Conservation (phyloP, 208 protist species). For the Endotrypanum monterogeii region DNA sequence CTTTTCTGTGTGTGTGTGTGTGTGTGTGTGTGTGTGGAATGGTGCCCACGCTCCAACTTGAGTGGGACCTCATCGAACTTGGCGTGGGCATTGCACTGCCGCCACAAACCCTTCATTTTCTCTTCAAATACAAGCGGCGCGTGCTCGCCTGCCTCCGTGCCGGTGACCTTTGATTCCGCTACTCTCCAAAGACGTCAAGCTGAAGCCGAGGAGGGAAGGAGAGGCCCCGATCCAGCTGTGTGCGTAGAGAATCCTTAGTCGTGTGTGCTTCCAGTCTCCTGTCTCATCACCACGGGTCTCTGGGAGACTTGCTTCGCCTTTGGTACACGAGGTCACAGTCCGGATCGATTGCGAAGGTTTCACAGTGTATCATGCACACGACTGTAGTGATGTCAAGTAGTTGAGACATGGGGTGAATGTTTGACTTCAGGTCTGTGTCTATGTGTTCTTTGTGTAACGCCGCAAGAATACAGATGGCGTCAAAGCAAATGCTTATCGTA, state of each 20-base stretch:
- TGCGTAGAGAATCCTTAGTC: not conserved
- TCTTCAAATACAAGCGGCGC: conserved; percentile 47
- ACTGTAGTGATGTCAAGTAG: too few species aligned
- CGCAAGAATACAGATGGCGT: too few species aligned
- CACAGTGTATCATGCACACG: too few species aligned
- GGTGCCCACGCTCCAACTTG: conserved; percentile 44
- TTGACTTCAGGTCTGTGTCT: too few species aligned
- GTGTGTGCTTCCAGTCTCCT: not conserved
- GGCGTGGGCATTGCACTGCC: conserved; percentile 41
- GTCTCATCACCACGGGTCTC: not conserved
- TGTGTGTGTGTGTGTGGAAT: too few species aligned
- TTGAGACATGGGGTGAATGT: too few species aligned
- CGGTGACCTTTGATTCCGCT: conserved; percentile 33
- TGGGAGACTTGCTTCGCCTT: too few species aligned
- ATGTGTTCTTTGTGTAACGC: too few species aligned
- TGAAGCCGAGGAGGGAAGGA: conserved; percentile 38
- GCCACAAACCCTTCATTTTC: conserved; percentile 42
- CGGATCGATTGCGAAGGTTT: too few species aligned
- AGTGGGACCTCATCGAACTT: conserved; percentile 56
- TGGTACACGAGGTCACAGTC: too few species aligned
- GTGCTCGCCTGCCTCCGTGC: conserved; percentile 49
- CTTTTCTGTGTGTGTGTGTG: too few species aligned
- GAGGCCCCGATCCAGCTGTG: conserved; percentile 35
- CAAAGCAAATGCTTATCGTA: too few species aligned
- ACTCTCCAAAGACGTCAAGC: conserved; percentile 47